phyloP scores from a whole-genome alignment of 108 stramenopile species.

The Conticribra weissflogii region DNA sequence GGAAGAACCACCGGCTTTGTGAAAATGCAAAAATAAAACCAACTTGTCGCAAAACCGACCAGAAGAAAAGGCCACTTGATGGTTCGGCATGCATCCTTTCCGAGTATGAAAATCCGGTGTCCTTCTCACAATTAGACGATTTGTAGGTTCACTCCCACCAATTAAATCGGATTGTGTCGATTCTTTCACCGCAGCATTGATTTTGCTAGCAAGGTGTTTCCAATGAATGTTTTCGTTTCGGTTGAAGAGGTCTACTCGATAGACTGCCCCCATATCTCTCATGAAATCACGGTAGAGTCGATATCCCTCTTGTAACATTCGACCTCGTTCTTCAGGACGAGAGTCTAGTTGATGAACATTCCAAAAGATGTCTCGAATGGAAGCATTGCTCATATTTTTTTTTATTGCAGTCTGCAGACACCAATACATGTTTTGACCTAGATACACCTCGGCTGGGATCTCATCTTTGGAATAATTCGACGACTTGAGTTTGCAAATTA shows the following conservation, averaged over 20 bases:
- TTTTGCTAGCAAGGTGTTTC: background rate
- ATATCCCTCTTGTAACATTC: background rate
- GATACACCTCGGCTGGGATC: no score
- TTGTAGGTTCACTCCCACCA: background rate
- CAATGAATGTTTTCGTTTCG: background rate
- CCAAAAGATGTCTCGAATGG: background rate
- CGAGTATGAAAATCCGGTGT: background rate
- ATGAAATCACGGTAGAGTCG: background rate
- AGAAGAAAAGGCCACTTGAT: background rate
- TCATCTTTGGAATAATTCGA: no score
- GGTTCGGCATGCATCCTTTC: background rate
- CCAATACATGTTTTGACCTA: background rate
- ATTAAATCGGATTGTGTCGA: background rate
- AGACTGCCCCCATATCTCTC: background rate
- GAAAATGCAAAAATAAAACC: conserved; percentile 1
- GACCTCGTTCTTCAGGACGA: background rate
- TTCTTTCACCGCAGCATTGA: background rate
- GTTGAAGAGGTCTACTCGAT: background rate
- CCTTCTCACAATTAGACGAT: background rate
- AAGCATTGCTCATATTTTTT: background rate
- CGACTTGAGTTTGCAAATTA: background rate
- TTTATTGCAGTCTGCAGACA: background rate
- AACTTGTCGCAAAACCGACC: background rate
- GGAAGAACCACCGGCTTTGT: background rate
- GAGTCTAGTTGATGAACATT: background rate